Conservation (phyloP, 768 basidiomycete genomes). For the Tephrocybe sp. region DNA sequence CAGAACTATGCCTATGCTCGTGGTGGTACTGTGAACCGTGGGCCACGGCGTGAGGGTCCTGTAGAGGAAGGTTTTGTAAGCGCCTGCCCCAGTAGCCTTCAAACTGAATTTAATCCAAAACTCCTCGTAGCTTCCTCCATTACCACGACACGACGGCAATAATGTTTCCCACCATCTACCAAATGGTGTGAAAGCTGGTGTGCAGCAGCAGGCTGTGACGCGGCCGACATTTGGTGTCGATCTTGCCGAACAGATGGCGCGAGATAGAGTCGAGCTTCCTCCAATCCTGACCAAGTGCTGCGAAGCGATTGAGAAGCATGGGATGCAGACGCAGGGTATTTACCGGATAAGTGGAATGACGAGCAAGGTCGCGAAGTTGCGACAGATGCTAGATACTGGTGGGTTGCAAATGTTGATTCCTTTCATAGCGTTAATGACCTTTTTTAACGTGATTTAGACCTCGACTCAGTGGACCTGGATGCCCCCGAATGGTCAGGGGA, state of each 20-base stretch:
- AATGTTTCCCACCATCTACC: slow-evolving; percentile 14
- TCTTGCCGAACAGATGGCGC: slow-evolving; percentile 87
- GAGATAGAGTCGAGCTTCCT: slow-evolving; percentile 90
- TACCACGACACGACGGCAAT: slow-evolving; percentile 42
- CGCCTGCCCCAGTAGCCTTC: slow-evolving; percentile 17
- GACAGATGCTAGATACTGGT: slow-evolving; percentile 86
- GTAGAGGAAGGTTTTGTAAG: slow-evolving; percentile 91
- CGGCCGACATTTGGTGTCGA: slow-evolving; percentile 91
- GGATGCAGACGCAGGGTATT: slow-evolving; percentile 80
- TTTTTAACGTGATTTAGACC: slow-evolving; percentile 41
- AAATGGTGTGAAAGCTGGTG: slow-evolving; percentile 34
- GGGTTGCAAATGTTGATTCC: slow-evolving; percentile 8
- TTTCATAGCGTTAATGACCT: neutral
- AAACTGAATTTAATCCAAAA: neutral
- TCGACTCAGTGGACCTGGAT: slow-evolving; percentile 85
- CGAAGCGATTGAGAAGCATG: slow-evolving; percentile 87
- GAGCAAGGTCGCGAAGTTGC: slow-evolving; percentile 80
- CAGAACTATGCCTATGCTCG: slow-evolving; percentile 95
- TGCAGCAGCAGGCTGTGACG: slow-evolving; percentile 53
- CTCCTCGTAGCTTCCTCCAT: slow-evolving; percentile 53
- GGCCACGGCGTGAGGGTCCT: slow-evolving; percentile 87
- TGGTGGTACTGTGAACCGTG: slow-evolving; percentile 53
- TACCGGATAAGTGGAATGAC: slow-evolving; percentile 93
- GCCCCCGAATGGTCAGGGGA: slow-evolving; percentile 89
- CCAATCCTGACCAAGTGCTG: slow-evolving; percentile 85